Evolutionary conservation across 306 rosid species (phyloP), one percentile per base, ranked within the genome.

Genomic region (Cicer cuneatum): DNA sequence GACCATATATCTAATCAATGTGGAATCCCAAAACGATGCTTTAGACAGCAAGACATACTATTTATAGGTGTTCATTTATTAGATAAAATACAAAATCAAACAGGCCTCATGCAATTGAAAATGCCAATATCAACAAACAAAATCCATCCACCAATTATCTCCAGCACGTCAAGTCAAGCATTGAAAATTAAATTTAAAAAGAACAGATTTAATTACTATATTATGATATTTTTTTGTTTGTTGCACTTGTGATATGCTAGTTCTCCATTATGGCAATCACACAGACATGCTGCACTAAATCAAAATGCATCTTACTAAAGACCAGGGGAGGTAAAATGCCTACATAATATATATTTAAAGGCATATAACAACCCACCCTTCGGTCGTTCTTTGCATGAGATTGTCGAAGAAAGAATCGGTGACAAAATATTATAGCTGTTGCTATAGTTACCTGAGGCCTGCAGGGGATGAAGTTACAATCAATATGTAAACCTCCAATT

Each of bases 391-490:
- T 78, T 75, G 84, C 88, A 82, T 78, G 88, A 75, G 86, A 85
- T 66, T 85, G 88, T 6, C 85, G 82, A 75, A 85, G 84, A 79
- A 82, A 85, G 78, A 82, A 85, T 69, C 88, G 86, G 71, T 85
- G 88, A 68, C 88, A 85, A 76, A 85, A 85, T 40, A 85, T 76
- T 66, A 85, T 82, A 49, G 88, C 88, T 4, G 88, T 85, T 37
- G 88, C 88, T 70, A 85, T 85, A 53, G 86, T 85, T 71, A 85
- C 78, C 78, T 85, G 88, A 60, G 88, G 88, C 80, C 88, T 85
- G 86, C 82, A 82, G 29, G 59, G 63, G 48, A 58, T 9, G 79
- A 63, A 78, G 76, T 73, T 57, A 78, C 75, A 51, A 61, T 54
- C 72, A 61, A 68, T 73, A 77, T 69, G 72, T 53, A 57, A 68